Evolutionary conservation across 2,329 filamentous ascomycete genomes (phyloP), one percentile per base, ranked within the genome.

Genomic region (Fusarium sororula): DNA sequence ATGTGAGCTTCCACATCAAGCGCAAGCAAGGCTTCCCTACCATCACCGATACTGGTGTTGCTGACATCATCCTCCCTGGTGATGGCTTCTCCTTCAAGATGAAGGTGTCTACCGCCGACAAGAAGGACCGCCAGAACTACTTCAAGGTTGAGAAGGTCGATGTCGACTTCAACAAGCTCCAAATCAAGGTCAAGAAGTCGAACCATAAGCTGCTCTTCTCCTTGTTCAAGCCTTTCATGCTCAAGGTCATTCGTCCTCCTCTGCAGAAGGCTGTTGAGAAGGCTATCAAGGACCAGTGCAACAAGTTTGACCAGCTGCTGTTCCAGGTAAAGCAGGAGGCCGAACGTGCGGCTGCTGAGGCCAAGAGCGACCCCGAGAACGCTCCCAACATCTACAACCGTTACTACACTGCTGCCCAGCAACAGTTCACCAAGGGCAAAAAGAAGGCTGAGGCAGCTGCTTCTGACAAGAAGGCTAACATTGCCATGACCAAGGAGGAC

Each of bases 1-100:
- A 98, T 80, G 94, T 99, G 72, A 94, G 93, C 82, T 98, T 95
- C 88, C 95, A 98, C 83, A 88, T 99, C 84, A 96, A 96, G 86
- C 94, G 92, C 85, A 98, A 99, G 90, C 86, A 95, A 79, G 96
- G 96, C 14, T 98, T 98, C 87, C 96, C 95, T 7, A 89, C 91
- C 20, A 87, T 98, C 81, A 95, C 90, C 24, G 96, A 99, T 81
- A 93, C 90, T 51, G 96, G 96, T 85, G 88, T 98, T 38, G 91
- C 93, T 84, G 95, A 98, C 81, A 91, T 99, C 78, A 90, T 95
- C 80, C 89, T 99, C 62, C 94, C 93, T 32, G 96, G 95, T 38
- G 90, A 93, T 48, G 96, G 96, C 41, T 92, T 99, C 82, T 93
- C 92, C 79, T 98, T 98, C 89, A 95, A 95, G 83, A 90, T 98